A percentile compares a stretch with the other conserved stretches of the same genome.
Evolutionary conservation across 352 stramenopile genomes (phyloP).

Genomic region (Pythium sukuiense): DNA sequence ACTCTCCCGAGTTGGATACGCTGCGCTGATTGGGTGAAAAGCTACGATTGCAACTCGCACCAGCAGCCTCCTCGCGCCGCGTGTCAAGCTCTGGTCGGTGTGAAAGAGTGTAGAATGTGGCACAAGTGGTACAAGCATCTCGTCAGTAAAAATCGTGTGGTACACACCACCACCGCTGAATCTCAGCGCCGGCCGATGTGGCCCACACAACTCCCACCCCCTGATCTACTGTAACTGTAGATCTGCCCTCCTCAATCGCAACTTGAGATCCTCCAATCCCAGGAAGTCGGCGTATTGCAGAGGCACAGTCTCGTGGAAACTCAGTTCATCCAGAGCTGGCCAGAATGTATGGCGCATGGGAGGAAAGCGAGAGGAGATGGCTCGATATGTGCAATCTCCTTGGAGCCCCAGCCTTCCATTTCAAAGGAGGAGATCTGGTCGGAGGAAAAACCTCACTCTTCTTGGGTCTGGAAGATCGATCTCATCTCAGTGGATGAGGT

Average conservation of each 20-base stretch:
- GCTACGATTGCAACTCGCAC: conserved; percentile 10
- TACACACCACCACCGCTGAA: background rate
- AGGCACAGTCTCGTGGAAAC: background rate
- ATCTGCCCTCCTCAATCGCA: background rate
- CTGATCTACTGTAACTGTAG: background rate
- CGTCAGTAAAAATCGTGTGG: conserved; percentile 3
- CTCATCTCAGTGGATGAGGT: conserved; percentile 4
- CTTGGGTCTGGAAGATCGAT: background rate
- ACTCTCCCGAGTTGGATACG: conserved; percentile 25
- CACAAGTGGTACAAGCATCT: background rate
- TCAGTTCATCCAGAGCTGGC: background rate
- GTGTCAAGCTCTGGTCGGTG: conserved; percentile 26
- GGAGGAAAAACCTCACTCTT: background rate
- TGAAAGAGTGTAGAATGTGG: background rate
- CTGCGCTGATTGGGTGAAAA: conserved; percentile 22
- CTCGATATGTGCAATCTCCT: background rate
- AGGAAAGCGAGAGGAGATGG: background rate
- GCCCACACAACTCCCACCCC: background rate
- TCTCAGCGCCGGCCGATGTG: background rate
- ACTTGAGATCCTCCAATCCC: background rate
- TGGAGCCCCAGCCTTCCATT: background rate
- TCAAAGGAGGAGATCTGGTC: background rate
- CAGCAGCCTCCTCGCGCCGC: conserved; percentile 22
- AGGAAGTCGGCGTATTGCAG: background rate
- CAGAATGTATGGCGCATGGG: background rate